phyloP scores from a whole-genome alignment of 1,284 basidiomycete genomes.

The Melampsora americana region DNA sequence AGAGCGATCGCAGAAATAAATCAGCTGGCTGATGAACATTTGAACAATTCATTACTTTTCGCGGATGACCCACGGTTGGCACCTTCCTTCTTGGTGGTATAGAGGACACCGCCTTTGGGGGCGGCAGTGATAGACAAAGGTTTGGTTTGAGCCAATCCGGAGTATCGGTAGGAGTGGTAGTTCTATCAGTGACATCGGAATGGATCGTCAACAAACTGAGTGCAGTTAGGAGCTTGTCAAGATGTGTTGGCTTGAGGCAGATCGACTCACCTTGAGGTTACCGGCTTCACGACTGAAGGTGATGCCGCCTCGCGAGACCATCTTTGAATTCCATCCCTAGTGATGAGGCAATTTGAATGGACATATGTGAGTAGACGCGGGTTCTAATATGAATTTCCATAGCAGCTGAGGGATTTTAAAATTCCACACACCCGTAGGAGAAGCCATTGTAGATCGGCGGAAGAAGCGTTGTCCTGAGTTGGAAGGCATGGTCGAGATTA shows the following conservation, averaged over 20 bases:
- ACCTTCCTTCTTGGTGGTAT: constrained; percentile 23
- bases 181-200: constrained; percentile 57
- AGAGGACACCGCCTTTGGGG: constrained; percentile 30
- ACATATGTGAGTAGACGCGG: neutral
- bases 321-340: constrained; percentile 77
- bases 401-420: neutral
- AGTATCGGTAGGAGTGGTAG: constrained; percentile 82
- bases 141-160: constrained; percentile 78
- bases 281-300: constrained; percentile 60
- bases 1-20: neutral
- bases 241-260: constrained; percentile 62
- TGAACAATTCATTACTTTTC: neutral
- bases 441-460: constrained; percentile 82
- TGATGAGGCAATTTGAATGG: constrained; percentile 1
- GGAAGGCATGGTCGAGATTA: neutral
- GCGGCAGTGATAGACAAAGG: constrained; percentile 19
- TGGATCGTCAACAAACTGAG: constrained; percentile 54
- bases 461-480: constrained; percentile 50
- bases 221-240: constrained; percentile 54
- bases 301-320: constrained; percentile 64
- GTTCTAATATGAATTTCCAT: too few species aligned
- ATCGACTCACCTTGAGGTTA: constrained; percentile 52
- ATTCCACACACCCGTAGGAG: constrained; percentile 70
- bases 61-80: constrained; percentile 19
- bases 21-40: neutral